phyloP scores from a whole-genome alignment of 306 rosid genomes.

The Hippophae tibetana region DNA sequence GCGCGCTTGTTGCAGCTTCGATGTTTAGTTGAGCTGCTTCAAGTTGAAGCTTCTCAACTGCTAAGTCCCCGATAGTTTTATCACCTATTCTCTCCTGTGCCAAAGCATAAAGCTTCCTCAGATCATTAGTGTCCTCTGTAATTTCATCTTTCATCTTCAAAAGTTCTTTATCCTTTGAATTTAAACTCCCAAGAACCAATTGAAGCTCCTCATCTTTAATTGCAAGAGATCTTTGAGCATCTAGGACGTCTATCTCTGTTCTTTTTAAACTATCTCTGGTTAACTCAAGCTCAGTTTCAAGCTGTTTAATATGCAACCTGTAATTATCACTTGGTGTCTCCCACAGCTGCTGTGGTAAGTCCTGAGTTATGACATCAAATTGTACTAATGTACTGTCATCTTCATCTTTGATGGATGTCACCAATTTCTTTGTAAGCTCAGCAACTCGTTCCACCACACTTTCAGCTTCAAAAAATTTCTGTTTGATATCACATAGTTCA shows the following conservation, averaged over 20 bases:
- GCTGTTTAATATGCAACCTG: slow-evolving; percentile 42
- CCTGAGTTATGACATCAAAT: slow-evolving; percentile 24
- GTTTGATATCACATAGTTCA: slow-evolving; percentile 42
- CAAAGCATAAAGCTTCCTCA: slow-evolving; percentile 43
- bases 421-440: slow-evolving; percentile 65
- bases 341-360: slow-evolving; percentile 23
- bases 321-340: slow-evolving; percentile 37
- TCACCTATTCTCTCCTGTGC: slow-evolving; percentile 49
- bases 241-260: slow-evolving; percentile 70
- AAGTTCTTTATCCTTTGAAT: slow-evolving; percentile 50
- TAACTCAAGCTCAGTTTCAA: slow-evolving; percentile 55
- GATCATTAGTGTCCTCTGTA: slow-evolving; percentile 43
- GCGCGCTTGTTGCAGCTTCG: slow-evolving; percentile 74
- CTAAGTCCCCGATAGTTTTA: slow-evolving; percentile 48
- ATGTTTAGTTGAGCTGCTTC: slow-evolving; percentile 75
- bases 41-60: slow-evolving; percentile 68
- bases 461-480: slow-evolving; percentile 63
- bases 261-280: slow-evolving; percentile 51
- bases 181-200: slow-evolving; percentile 48
- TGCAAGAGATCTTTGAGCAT: slow-evolving; percentile 53
- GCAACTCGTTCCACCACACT: slow-evolving; percentile 50
- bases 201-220: slow-evolving; percentile 75
- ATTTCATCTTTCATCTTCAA: slow-evolving; percentile 37
- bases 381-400: slow-evolving; percentile 16
- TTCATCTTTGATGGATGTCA: slow-evolving; percentile 44